A percentile compares a stretch with the other conserved stretches of the same genome.
phyloP scores from a whole-genome alignment of 78 protist genomes.

The Dictyostelium discoideum region DNA sequence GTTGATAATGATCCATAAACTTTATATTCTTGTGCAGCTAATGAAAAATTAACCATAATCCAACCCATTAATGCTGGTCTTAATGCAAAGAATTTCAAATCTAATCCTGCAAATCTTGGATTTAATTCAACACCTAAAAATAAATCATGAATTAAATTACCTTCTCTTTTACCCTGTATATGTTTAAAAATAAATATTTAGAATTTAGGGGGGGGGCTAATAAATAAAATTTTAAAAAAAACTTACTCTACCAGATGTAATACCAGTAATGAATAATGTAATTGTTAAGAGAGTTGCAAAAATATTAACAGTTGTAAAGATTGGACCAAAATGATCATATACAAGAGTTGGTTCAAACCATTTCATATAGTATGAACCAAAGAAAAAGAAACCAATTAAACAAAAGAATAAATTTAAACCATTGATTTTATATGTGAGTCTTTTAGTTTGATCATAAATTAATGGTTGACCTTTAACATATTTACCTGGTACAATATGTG shows the following conservation, averaged over 20 bases:
- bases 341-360: slow-evolving; percentile 40
- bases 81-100: slow-evolving; percentile 18
- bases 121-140: slow-evolving; percentile 34
- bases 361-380: slow-evolving; percentile 1
- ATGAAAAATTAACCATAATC: slow-evolving; percentile 34
- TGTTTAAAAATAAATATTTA: too few species aligned
- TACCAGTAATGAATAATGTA: slow-evolving; percentile 14
- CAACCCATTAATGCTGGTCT: slow-evolving; percentile 35
- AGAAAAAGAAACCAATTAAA: slow-evolving; percentile 7
- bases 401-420: slow-evolving; percentile 21
- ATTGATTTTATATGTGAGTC: background rate
- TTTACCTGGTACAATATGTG: slow-evolving; percentile 28
- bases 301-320: slow-evolving; percentile 12
- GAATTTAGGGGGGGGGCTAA: too few species aligned
- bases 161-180: slow-evolving; percentile 23
- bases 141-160: slow-evolving; percentile 18
- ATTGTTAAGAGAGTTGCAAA: slow-evolving; percentile 14
- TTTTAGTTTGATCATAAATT: slow-evolving; percentile 8
- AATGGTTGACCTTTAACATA: slow-evolving; percentile 25
- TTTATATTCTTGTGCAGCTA: slow-evolving; percentile 19
- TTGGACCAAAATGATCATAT: slow-evolving; percentile 29
- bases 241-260: slow-evolving; percentile 24
- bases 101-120: slow-evolving; percentile 30
- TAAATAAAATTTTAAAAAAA: too few species aligned
- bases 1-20: slow-evolving; percentile 20